Conservation (phyloP, 306 rosid species). For the Sphenostylis stenocarpa region DNA sequence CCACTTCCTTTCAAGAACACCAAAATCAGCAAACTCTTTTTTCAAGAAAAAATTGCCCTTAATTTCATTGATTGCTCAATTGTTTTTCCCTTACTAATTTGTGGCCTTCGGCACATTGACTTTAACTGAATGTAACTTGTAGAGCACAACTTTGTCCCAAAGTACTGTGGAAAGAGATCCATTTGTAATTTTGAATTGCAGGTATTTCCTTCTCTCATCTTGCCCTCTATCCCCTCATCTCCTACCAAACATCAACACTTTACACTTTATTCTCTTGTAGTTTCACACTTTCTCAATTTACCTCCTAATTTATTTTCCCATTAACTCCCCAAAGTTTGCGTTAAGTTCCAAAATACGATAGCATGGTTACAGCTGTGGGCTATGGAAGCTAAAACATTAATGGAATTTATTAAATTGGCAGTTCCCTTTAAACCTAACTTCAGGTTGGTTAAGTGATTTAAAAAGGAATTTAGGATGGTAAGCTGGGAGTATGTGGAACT, state of each 20-base stretch:
- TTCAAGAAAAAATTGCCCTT: neutral
- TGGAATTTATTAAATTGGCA: neutral
- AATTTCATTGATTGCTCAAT: neutral
- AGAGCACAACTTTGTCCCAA: conserved; percentile 44
- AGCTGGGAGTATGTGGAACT: neutral
- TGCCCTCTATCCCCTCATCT: neutral
- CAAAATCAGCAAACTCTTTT: neutral
- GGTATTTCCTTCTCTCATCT: conserved; percentile 44
- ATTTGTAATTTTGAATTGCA: conserved; percentile 58
- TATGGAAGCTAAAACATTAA: neutral
- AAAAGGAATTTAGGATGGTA: neutral
- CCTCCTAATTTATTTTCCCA: neutral
- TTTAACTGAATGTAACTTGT: conserved; percentile 24
- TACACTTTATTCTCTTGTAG: neutral
- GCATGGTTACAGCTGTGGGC: neutral
- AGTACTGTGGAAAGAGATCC: conserved; percentile 40
- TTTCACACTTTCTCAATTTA: neutral
- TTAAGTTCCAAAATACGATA: neutral
- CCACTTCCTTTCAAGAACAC: neutral
- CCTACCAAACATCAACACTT: neutral
- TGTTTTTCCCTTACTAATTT: neutral
- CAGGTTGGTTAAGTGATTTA: neutral
- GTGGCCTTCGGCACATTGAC: neutral
- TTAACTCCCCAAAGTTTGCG: neutral
- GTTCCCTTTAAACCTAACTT: neutral